Evolutionary conservation across 805 yeast genomes (phyloP).

Genomic region (Monosporozyma siamensis): DNA sequence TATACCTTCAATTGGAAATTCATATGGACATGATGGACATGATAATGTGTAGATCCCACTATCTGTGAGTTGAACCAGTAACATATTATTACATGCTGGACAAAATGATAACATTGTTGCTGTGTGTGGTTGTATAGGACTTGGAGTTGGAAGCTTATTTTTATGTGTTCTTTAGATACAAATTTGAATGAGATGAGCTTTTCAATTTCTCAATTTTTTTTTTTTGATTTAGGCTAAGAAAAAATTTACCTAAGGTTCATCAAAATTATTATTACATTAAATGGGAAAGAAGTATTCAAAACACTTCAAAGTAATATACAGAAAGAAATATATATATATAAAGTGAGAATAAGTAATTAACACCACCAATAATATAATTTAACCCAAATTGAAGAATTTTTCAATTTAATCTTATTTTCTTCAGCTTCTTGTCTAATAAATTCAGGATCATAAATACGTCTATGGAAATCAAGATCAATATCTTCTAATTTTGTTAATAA

Average conservation of each 20-base stretch:
- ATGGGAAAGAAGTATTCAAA: neutral
- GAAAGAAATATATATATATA: no score
- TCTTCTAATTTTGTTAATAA: constrained; percentile 31
- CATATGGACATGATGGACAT: constrained; percentile 93
- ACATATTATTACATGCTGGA: constrained; percentile 89
- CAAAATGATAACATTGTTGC: constrained; percentile 81
- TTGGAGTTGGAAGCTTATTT: neutral
- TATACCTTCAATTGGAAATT: constrained; percentile 76
- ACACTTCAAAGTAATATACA: neutral
- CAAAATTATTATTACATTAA: no score
- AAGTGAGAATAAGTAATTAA: no score
- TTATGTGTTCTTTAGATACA: no score
- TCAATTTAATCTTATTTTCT: constrained; percentile 27
- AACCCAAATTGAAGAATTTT: constrained; percentile 22
- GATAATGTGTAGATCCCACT: constrained; percentile 58
- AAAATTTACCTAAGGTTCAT: no score
- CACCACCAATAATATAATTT: constrained; percentile 35
- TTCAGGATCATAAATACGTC: constrained; percentile 35
- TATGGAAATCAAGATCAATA: constrained; percentile 37
- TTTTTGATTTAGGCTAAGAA: no score
- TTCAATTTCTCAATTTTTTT: no score
- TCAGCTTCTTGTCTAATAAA: constrained; percentile 34
- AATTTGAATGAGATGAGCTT: no score
- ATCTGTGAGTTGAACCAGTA: constrained; percentile 54
- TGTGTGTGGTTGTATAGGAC: neutral